Conservation (phyloP, 306 rosid genomes). For the Dalbergia cultrata region DNA sequence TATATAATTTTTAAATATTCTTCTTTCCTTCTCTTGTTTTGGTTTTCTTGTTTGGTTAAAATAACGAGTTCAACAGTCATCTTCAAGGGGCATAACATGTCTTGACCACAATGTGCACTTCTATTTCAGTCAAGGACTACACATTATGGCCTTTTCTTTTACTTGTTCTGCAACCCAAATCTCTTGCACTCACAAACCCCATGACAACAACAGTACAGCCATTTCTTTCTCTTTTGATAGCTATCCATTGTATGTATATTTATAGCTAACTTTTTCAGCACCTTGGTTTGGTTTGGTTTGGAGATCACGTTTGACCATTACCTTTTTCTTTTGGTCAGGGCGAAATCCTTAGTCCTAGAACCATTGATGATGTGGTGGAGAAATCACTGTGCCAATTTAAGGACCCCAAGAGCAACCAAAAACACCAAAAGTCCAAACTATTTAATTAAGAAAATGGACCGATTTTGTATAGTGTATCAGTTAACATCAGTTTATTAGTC, state of each 20-base stretch:
- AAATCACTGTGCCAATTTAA: not conserved
- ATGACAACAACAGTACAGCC: slow-evolving; percentile 17
- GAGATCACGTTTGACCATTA: slow-evolving; percentile 16
- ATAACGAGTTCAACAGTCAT: slow-evolving; percentile 4
- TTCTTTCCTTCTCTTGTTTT: not conserved
- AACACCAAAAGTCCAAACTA: not conserved
- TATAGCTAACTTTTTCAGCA: not conserved
- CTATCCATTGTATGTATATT: not conserved
- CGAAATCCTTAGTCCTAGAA: not conserved
- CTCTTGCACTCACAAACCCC: slow-evolving; percentile 12
- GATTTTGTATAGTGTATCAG: not conserved
- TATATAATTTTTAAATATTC: too few species aligned
- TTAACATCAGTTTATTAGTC: not conserved
- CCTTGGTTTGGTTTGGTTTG: slow-evolving; percentile 21
- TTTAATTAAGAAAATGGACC: slow-evolving; percentile 1
- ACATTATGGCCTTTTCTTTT: slow-evolving; percentile 19
- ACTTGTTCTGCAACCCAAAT: not conserved
- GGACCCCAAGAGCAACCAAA: not conserved
- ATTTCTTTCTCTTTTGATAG: not conserved
- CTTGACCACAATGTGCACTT: slow-evolving; percentile 13
- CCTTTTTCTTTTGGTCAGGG: not conserved
- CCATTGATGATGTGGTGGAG: not conserved
- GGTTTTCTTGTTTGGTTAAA: not conserved
- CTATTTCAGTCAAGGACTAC: slow-evolving; percentile 28
- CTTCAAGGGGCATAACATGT: not conserved